These are phyloP conservation scores for Fraxinus ornus DNA, from an alignment of 305 asterid species.

Conservation along the genomic window DNA sequence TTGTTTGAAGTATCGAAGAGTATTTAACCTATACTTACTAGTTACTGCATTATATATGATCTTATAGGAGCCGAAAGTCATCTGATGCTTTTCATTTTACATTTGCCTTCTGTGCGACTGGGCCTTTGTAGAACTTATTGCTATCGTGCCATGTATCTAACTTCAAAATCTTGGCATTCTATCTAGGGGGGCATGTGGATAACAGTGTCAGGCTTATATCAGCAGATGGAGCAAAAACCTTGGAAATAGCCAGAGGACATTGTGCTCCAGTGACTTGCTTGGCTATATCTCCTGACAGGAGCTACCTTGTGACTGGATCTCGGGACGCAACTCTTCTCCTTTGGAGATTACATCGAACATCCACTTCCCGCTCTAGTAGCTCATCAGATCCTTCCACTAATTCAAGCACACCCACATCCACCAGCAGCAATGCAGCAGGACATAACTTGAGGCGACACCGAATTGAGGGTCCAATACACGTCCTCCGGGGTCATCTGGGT, in stretches of 20 bases:
- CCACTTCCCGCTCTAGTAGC: conserved; percentile 47
- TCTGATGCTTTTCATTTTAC: conserved; percentile 14
- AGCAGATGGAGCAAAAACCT: conserved; percentile 90
- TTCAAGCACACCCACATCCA: conserved; percentile 60
- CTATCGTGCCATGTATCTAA: conserved; percentile 10
- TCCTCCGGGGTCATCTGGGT: conserved; percentile 87
- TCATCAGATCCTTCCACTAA: conserved; percentile 55
- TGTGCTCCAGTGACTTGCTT: conserved; percentile 94
- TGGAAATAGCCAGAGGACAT: conserved; percentile 94
- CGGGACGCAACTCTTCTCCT: conserved; percentile 79
- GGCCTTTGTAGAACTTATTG: neutral
- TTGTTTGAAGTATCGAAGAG: conserved; percentile 9
- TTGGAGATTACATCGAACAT: conserved; percentile 78
- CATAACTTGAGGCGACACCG: conserved; percentile 48
- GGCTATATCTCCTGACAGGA: conserved; percentile 77
- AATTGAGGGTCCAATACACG: conserved; percentile 92
- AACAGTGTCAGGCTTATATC: conserved; percentile 86
- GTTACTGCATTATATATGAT: conserved; percentile 3
- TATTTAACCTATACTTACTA: neutral
- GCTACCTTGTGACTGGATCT: conserved; percentile 89
- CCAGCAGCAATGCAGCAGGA: conserved; percentile 37
- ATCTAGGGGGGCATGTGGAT: conserved; percentile 92
- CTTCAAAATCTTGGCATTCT: conserved; percentile 25
- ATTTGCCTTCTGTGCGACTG: conserved; percentile 14
- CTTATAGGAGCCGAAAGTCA: neutral